A percentile compares a stretch with the other conserved stretches of the same genome.
phyloP scores from a whole-genome alignment of 768 basidiomycete genomes.

The Trametes cubensis region DNA sequence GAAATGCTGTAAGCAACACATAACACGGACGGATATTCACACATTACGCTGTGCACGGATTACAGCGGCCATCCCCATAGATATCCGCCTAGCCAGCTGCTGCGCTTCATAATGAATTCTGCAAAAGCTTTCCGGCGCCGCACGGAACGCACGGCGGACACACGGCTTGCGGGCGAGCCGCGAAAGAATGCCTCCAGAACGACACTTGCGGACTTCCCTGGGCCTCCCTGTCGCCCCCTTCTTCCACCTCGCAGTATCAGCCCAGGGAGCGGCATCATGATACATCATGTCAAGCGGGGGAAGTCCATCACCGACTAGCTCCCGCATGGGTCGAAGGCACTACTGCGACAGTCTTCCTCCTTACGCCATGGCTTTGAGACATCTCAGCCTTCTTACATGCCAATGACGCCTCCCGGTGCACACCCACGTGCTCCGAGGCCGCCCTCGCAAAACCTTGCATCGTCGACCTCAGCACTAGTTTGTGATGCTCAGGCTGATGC shows the following conservation, averaged over 20 bases:
- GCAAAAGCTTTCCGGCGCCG: not conserved
- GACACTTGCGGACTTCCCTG: not conserved
- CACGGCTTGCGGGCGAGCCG: not conserved
- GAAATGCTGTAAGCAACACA: too few species aligned
- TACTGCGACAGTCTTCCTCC: constrained; percentile 7
- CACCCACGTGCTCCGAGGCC: too few species aligned
- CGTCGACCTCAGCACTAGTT: too few species aligned
- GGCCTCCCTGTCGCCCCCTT: not conserved
- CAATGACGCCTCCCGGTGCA: not conserved
- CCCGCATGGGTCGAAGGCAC: constrained; percentile 1
- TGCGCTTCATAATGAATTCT: not conserved
- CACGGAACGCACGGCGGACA: not conserved
- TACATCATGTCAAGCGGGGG: constrained; percentile 13
- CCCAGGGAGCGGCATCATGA: constrained; percentile 15
- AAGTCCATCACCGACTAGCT: constrained; percentile 4
- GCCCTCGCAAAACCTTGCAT: too few species aligned
- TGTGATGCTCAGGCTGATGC: too few species aligned
- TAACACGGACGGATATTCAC: too few species aligned
- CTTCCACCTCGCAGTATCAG: constrained; percentile 14
- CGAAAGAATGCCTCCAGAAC: not conserved
- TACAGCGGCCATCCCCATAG: too few species aligned
- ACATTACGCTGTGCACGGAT: too few species aligned
- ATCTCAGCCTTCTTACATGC: not conserved
- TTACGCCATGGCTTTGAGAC: constrained; percentile 7
- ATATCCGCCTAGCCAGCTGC: not conserved